A percentile compares a stretch with the other conserved stretches of the same genome.
These are phyloP conservation scores for Dendrobium officinale DNA, from an alignment of 106 monocot species.

Conservation along the genomic window DNA sequence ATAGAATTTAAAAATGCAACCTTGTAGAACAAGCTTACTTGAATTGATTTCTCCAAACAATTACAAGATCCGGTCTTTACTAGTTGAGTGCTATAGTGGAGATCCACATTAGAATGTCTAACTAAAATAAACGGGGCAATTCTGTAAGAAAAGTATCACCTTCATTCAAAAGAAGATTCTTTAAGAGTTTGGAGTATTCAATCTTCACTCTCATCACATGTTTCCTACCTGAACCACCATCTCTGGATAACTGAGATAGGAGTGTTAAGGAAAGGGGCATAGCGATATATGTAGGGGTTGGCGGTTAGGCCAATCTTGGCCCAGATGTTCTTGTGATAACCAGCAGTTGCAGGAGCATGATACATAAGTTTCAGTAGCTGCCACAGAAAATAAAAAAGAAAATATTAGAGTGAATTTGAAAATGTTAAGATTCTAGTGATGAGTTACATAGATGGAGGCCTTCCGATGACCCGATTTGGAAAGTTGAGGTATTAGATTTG, in stretches of 20 bases:
- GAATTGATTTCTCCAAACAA: too few species aligned
- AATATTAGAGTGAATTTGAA: neutral
- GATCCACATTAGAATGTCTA: neutral
- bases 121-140: neutral
- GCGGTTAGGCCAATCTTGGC: constrained; percentile 31
- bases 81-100: too few species aligned
- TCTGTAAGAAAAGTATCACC: neutral
- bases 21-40: too few species aligned
- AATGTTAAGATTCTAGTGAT: neutral
- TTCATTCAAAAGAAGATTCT: neutral
- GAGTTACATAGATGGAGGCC: neutral
- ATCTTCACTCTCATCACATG: neutral
- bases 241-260: constrained; percentile 56
- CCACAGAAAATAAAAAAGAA: constrained; percentile 6
- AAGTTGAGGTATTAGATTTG: too few species aligned
- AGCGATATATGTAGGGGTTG: constrained; percentile 41
- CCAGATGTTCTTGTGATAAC: constrained; percentile 62
- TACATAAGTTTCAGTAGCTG: constrained; percentile 94
- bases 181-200: neutral
- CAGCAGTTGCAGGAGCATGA: constrained; percentile 58
- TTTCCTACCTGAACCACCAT: constrained; percentile 67
- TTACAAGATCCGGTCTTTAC: too few species aligned
- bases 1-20: too few species aligned
- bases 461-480: too few species aligned
- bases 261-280: constrained; percentile 51